Evolutionary conservation across 179 eudicot genomes (phyloP), one percentile per base, ranked within the genome.

Genomic region (Corrigiola litoralis): DNA sequence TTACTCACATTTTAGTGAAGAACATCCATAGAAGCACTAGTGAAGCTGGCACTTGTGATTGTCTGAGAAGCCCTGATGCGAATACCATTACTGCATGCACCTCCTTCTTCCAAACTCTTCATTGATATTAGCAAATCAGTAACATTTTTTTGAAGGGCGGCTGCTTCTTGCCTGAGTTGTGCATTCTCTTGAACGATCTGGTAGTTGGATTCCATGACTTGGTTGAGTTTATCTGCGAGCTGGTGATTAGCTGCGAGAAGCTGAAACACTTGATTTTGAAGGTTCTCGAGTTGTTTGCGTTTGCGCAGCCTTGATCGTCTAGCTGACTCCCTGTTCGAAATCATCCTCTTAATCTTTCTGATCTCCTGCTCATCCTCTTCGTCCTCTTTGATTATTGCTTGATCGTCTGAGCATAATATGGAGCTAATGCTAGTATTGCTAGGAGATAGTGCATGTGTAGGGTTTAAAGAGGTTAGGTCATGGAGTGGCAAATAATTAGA

Each of bases 241-340:
- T 75, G 78, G 23, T 69, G 71, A 52, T 69, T 75, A 2, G 74
- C 71, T 2, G 67, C 36, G 10, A 74, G 50, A 21, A 74, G 78
- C 37, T 69, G 74, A 29, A 49, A 50, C 3, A 69, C 78, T 51
- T 69, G 74, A 7, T 72, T 20, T 65, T 74, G 70, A 21, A 74
- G 70, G 47, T 51, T 69, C 11, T 74, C 78, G 2, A 74, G 66
- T 58, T 69, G 78, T 48, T 64, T 74, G 25, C 74, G 54, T 11
- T 74, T 74, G 21, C 78, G 44, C 34, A 74, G 46, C 46, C 78
- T 74, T 32, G 74, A 68, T 36, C 74, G 50, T 69, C 78, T 56
- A 0, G 78, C 78, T 0, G 78, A 74, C 0, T 74, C 78, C 12
- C 78, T 28, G 33, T 74, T 74, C 3, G 78, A 74, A 34, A 63